Conservation (phyloP, 2,329 filamentous ascomycete species). For the Pestalotiopsis sp. region DNA sequence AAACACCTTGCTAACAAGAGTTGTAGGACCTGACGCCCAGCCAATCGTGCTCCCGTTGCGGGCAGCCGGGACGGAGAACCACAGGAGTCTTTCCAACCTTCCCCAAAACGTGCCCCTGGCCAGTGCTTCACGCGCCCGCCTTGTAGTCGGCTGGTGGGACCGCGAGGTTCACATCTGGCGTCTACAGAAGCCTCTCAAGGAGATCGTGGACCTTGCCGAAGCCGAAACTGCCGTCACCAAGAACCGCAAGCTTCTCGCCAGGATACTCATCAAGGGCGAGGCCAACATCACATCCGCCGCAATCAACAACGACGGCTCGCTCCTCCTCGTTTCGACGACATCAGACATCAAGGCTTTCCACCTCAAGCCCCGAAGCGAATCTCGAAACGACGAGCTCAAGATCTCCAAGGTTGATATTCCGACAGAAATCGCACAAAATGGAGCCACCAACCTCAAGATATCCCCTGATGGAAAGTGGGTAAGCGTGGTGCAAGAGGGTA, state of each 20-base stretch:
- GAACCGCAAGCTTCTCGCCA: constrained; percentile 69
- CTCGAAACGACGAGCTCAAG: constrained; percentile 62
- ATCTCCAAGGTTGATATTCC: constrained; percentile 74
- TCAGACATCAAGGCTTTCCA: constrained; percentile 79
- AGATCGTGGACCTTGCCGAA: constrained; percentile 46
- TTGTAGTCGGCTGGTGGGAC: constrained; percentile 92
- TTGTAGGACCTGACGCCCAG: constrained; percentile 79
- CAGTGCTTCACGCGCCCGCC: constrained; percentile 72
- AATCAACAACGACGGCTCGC: constrained; percentile 71
- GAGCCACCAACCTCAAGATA: constrained; percentile 71
- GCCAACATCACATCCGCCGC: constrained; percentile 79
- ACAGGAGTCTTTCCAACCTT: constrained; percentile 79
- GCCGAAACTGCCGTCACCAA: constrained; percentile 48
- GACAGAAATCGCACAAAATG: constrained; percentile 55
- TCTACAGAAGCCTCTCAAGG: constrained; percentile 47
- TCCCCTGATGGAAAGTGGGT: constrained; percentile 75
- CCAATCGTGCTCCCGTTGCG: constrained; percentile 82
- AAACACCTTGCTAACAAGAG: constrained; percentile 31
- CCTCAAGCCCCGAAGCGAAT: constrained; percentile 56
- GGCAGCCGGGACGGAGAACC: constrained; percentile 77
- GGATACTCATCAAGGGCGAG: constrained; percentile 72
- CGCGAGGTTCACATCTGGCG: constrained; percentile 84
- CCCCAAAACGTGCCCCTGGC: constrained; percentile 77
- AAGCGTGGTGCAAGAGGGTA: constrained; percentile 64
- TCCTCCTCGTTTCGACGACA: constrained; percentile 77